Conservation (phyloP, 108 stramenopile species). For the Pseudonitzschia pungens region DNA sequence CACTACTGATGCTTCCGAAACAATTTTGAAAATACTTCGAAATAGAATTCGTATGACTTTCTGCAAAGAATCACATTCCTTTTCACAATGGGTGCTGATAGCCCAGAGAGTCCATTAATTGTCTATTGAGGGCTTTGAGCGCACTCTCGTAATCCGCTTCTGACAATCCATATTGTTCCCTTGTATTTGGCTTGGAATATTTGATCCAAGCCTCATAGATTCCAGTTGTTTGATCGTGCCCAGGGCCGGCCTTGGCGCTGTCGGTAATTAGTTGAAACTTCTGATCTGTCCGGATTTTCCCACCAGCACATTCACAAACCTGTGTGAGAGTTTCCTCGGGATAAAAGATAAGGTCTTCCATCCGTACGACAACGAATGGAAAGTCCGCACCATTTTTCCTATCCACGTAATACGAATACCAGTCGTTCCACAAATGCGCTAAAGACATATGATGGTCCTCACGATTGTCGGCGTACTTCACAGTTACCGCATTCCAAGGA, state of each 20-base stretch:
- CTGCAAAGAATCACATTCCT: too few relatives aligned
- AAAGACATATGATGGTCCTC: slow-evolving; percentile 51
- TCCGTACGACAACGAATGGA: slow-evolving; percentile 58
- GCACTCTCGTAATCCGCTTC: slow-evolving; percentile 56
- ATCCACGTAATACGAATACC: slow-evolving; percentile 68
- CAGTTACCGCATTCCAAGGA: slow-evolving; percentile 63
- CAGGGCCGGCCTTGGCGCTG: slow-evolving; percentile 72
- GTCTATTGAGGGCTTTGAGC: slow-evolving; percentile 33
- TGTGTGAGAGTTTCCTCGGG: slow-evolving; percentile 44
- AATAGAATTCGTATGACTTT: too few relatives aligned
- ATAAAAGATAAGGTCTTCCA: slow-evolving; percentile 68
- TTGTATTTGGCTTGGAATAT: slow-evolving; percentile 54
- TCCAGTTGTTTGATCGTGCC: slow-evolving; percentile 71
- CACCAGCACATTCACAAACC: slow-evolving; percentile 83
- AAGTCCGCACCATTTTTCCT: slow-evolving; percentile 32
- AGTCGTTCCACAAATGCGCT: slow-evolving; percentile 78
- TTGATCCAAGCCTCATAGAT: slow-evolving; percentile 70
- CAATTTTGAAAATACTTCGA: too few relatives aligned
- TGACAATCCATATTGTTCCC: slow-evolving; percentile 47
- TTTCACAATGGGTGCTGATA: slow-evolving; percentile 59
- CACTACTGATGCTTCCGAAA: too few relatives aligned
- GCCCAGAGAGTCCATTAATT: slow-evolving; percentile 56
- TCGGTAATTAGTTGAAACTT: slow-evolving; percentile 58
- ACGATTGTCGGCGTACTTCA: slow-evolving; percentile 50
- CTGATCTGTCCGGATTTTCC: slow-evolving; percentile 53